A percentile compares a stretch with the other conserved stretches of the same genome.
phyloP scores from a whole-genome alignment of 1,139 yeast genomes.

The Pichia sp. region DNA sequence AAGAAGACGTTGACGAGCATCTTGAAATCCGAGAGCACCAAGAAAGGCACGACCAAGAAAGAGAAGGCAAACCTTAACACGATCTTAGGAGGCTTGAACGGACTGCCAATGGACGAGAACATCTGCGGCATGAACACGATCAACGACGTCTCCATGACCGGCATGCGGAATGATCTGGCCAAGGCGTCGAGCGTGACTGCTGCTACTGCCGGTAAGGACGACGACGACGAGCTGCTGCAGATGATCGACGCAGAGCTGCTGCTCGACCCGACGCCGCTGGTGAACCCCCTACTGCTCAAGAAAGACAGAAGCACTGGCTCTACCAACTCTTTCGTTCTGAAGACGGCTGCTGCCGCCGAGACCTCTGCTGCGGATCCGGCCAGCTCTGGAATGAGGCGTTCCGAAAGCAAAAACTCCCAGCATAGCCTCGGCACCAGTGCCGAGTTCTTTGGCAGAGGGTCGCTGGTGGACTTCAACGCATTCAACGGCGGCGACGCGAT shows the following conservation, averaged over 20 bases:
- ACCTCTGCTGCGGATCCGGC: background rate
- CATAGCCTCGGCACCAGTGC: constrained; percentile 1
- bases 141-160: background rate
- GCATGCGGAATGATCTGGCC: background rate
- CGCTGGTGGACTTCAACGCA: constrained; percentile 14
- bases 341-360: background rate
- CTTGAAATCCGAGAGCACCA: constrained; percentile 4
- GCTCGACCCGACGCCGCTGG: constrained; percentile 16
- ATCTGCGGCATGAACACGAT: background rate
- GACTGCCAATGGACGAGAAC: constrained; percentile 2
- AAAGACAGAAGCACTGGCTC: background rate
- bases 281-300: constrained; percentile 8
- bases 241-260: constrained; percentile 15
- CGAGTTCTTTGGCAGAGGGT: constrained; percentile 9
- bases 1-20: constrained; percentile 5
- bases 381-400: constrained; percentile 2
- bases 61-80: background rate
- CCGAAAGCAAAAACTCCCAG: constrained; percentile 11
- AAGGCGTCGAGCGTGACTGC: background rate
- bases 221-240: constrained; percentile 12
- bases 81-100: background rate
- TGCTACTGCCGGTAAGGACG: background rate
- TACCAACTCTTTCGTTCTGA: background rate
- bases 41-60: background rate
- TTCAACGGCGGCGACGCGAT: constrained; percentile 14